Evolutionary conservation across 768 basidiomycete species (phyloP), one percentile per base, ranked within the genome.

Genomic region (Leccinum boreale): DNA sequence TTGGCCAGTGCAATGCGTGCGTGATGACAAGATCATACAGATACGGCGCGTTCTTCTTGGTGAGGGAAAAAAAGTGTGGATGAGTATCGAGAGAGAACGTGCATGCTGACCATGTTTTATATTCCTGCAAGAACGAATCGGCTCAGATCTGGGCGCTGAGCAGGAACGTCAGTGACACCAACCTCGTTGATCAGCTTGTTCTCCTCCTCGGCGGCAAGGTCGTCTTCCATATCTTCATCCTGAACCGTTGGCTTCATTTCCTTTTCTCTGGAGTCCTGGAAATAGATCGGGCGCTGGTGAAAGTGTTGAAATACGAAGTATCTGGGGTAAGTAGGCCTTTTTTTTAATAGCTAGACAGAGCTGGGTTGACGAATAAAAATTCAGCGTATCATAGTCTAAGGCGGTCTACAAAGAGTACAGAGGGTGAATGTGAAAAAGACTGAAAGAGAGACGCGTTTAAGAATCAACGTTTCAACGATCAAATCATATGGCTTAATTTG

Each of bases 1-100:
- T 93, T 19, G 97, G 97, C 97, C 97, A 99, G 74, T 97, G 94
- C 52, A 98, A 81, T 31, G 96, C 96, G 71, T 98, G 96, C 1
- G 96, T 98, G 66, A 99, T 89, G 62, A 99, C 92, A 21, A 96
- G 81, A 74, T 99, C 97, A 73, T 99, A 99, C 14, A 98, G 84
- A 76, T 96, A 98, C 14, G 95, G 95, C 53, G 95, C 93, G 75
- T 95, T 96, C 78, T 94, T 94, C 81, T 94, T 94, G 71, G 50
- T 52, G 46, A 58, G 50, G 28, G 6, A 11, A 31, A 19, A 26
- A 23, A 35, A 6, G 35, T 35, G 28, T 19, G 31, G 47, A 55
- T 57, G 17, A 58, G 29, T 15, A 47, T 42, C 9, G 23, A 45
- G 39, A 48, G 11, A 53, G 19, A 12, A 29, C 39, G 58, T 50